A percentile compares a stretch with the other conserved stretches of the same genome.
Conservation (phyloP, 2,329 filamentous ascomycete species). For the Fonsecaea monophora region DNA sequence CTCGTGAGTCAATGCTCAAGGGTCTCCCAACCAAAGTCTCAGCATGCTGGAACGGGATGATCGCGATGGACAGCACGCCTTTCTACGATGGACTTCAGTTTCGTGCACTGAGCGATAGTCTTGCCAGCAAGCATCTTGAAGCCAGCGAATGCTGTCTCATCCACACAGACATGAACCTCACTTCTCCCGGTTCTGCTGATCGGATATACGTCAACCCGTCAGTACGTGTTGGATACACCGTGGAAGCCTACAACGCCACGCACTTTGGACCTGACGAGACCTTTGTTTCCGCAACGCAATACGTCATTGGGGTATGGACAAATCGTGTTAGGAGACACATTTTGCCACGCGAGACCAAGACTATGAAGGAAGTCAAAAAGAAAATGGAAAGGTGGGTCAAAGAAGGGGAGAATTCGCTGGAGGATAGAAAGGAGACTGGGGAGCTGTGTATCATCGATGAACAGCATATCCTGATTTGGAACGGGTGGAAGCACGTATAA, state of each 20-base stretch:
- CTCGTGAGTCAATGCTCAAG: constrained; percentile 61
- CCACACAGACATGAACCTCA: constrained; percentile 47
- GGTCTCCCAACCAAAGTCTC: constrained; percentile 63
- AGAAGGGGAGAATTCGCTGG: constrained; percentile 33
- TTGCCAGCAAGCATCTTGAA: constrained; percentile 65
- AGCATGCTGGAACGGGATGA: constrained; percentile 74
- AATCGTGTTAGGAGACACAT: constrained; percentile 59
- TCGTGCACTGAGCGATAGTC: constrained; percentile 67
- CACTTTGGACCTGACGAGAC: constrained; percentile 41
- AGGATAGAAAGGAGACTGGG: constrained; percentile 53
- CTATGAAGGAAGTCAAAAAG: constrained; percentile 51
- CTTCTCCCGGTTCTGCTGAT: constrained; percentile 39
- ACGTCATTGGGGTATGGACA: constrained; percentile 64
- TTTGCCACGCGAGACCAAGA: constrained; percentile 50
- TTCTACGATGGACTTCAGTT: constrained; percentile 66
- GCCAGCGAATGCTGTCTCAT: constrained; percentile 78
- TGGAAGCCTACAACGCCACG: constrained; percentile 46
- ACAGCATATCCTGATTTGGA: constrained; percentile 65
- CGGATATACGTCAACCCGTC: constrained; percentile 50
- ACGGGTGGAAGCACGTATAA: constrained; percentile 66
- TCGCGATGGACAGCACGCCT: constrained; percentile 56
- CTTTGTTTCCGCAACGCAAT: constrained; percentile 59
- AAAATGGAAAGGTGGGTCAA: constrained; percentile 41
- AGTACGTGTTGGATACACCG: constrained; percentile 51
- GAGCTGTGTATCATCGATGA: constrained; percentile 65